Evolutionary conservation across 2,329 filamentous ascomycete species (phyloP).

Genomic region (Lachnellula arida): DNA sequence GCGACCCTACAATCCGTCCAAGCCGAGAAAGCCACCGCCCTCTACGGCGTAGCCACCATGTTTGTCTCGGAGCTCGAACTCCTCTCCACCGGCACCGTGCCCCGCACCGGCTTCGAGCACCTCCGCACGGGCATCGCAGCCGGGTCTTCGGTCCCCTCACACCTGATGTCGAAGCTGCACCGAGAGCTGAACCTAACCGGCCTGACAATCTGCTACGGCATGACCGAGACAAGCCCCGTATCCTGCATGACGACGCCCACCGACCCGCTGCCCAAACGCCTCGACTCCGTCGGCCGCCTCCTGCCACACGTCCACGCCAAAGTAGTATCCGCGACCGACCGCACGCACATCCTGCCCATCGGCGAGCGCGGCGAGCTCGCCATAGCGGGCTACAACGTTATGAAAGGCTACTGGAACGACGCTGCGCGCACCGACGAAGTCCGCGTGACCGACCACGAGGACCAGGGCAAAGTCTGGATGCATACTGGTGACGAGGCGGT

Average conservation of each 20-base stretch:
- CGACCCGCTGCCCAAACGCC: conserved; percentile 60
- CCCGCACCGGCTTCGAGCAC: conserved; percentile 52
- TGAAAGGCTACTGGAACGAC: conserved; percentile 89
- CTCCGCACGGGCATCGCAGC: conserved; percentile 89
- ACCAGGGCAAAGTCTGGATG: conserved; percentile 63
- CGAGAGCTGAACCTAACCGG: conserved; percentile 70
- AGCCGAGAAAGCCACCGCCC: conserved; percentile 52
- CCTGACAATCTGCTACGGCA: conserved; percentile 79
- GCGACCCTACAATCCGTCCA: conserved; percentile 56
- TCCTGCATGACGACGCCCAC: conserved; percentile 64
- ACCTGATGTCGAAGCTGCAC: conserved; percentile 75
- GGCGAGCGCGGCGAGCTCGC: conserved; percentile 75
- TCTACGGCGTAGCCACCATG: conserved; percentile 95
- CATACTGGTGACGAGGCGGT: conserved; percentile 84
- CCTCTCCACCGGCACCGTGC: conserved; percentile 47
- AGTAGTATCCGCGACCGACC: conserved; percentile 67
- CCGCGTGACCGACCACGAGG: conserved; percentile 44
- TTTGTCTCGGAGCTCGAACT: conserved; percentile 83
- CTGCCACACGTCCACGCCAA: conserved; percentile 79
- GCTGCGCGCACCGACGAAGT: conserved; percentile 63
- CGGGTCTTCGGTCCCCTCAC: conserved; percentile 76
- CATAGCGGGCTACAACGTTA: conserved; percentile 78
- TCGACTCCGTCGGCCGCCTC: conserved; percentile 68
- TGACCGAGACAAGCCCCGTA: conserved; percentile 41
- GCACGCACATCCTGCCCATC: conserved; percentile 53